Percentiles rank a stretch among this genome's conserved stretches.
These are phyloP conservation scores for Strigomonas culicis DNA, from an alignment of 208 protist species.

Conservation along the genomic window DNA sequence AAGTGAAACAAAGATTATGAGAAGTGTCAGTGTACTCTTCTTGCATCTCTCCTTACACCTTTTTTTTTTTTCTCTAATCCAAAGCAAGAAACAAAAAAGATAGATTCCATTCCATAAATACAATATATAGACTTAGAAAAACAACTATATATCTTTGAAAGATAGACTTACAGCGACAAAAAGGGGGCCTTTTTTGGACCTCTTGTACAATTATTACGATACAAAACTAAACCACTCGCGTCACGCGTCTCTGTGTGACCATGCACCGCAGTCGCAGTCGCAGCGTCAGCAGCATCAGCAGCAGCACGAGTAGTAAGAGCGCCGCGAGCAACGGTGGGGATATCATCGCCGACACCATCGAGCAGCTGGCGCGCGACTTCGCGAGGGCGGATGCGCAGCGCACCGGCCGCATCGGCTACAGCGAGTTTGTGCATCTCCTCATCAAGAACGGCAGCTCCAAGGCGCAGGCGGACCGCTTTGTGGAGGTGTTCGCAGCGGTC, in stretches of 20 bases:
- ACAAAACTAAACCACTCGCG: no score
- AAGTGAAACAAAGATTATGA: constrained; percentile 3
- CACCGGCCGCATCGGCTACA: constrained; percentile 21
- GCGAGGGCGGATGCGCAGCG: constrained; percentile 12
- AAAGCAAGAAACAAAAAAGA: background rate
- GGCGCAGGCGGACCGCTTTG: constrained; percentile 28
- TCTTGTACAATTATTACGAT: no score
- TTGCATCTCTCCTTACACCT: background rate
- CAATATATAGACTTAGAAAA: background rate
- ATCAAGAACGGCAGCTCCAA: constrained; percentile 25
- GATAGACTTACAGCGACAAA: no score
- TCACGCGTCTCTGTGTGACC: no score
- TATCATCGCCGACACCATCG: constrained; percentile 7
- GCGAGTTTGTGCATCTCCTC: constrained; percentile 28
- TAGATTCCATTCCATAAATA: constrained; percentile 1
- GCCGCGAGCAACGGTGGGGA: background rate
- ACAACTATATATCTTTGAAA: background rate
- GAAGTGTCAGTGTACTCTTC: background rate
- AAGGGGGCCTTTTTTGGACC: no score
- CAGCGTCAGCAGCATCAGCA: background rate
- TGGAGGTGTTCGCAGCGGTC: constrained; percentile 21
- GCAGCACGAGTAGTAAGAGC: no score
- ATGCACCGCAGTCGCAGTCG: background rate
- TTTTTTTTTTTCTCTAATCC: constrained; percentile 8
- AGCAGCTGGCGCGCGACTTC: constrained; percentile 24